Percentiles rank a stretch among this genome's conserved stretches.
Evolutionary conservation across 2,329 filamentous ascomycete genomes (phyloP).

Genomic region (Drechslera avenae): DNA sequence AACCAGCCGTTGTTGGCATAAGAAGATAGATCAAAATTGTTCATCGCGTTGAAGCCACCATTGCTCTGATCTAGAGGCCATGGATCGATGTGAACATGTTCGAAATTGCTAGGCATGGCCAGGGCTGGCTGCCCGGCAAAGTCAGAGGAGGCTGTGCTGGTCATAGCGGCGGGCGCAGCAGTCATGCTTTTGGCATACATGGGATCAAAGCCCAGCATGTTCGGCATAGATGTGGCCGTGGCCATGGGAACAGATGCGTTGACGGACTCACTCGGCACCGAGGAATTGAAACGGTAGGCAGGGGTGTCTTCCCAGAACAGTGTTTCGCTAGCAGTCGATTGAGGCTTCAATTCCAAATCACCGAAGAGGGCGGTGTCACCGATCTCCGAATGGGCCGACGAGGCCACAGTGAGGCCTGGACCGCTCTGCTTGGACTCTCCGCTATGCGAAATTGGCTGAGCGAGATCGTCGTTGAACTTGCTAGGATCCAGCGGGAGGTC

Average conservation of each 20-base stretch:
- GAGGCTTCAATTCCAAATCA: slow-evolving; percentile 44
- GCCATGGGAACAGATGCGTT: slow-evolving; percentile 34
- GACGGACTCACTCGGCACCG: slow-evolving; percentile 30
- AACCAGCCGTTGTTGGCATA: slow-evolving; percentile 39
- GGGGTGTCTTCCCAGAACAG: slow-evolving; percentile 48
- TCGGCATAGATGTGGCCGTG: slow-evolving; percentile 24
- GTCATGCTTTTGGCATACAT: slow-evolving; percentile 37
- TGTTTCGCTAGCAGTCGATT: slow-evolving; percentile 39
- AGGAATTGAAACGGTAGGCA: slow-evolving; percentile 38
- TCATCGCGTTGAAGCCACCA: slow-evolving; percentile 30
- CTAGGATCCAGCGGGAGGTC: slow-evolving; percentile 49
- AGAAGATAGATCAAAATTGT: slow-evolving; percentile 31
- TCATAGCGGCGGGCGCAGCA: slow-evolving; percentile 29
- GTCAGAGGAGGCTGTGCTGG: slow-evolving; percentile 27
- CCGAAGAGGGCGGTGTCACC: slow-evolving; percentile 43
- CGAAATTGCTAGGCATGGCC: slow-evolving; percentile 38
- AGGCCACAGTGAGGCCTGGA: slow-evolving; percentile 48
- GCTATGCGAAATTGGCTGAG: slow-evolving; percentile 49
- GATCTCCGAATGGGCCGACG: slow-evolving; percentile 50
- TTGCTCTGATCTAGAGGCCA: slow-evolving; percentile 41
- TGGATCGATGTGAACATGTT: slow-evolving; percentile 38
- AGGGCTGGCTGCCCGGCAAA: slow-evolving; percentile 40
- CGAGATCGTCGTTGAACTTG: slow-evolving; percentile 42
- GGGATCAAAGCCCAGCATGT: slow-evolving; percentile 34
- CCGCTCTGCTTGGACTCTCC: slow-evolving; percentile 49